A percentile compares a stretch with the other conserved stretches of the same genome.
Conservation (phyloP, 495 filamentous ascomycete species). For the Neurospora sublineolata region DNA sequence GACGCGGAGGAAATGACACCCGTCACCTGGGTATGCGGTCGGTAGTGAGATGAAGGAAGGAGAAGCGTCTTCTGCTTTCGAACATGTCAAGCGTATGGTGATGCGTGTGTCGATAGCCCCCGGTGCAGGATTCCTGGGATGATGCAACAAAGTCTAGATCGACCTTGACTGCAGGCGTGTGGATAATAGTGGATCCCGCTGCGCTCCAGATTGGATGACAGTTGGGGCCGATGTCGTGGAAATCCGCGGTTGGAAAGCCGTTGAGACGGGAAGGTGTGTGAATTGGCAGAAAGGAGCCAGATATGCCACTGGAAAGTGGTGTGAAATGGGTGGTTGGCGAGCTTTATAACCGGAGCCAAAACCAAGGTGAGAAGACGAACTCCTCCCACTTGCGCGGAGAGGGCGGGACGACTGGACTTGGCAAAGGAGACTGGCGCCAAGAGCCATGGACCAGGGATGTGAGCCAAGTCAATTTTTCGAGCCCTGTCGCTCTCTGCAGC, state of each 20-base stretch:
- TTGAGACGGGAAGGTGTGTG: neutral
- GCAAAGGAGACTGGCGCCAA: neutral
- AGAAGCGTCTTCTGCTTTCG: conserved; percentile 36
- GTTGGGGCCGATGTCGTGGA: conserved; percentile 13
- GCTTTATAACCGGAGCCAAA: conserved; percentile 7
- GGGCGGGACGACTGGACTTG: conserved; percentile 8
- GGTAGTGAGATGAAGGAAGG: conserved; percentile 38
- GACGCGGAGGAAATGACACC: conserved; percentile 36
- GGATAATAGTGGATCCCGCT: conserved; percentile 19
- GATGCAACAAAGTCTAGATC: conserved; percentile 21
- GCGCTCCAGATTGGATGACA: conserved; percentile 18
- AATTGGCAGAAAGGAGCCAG: conserved; percentile 16
- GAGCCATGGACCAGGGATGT: neutral
- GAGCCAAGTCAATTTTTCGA: conserved; percentile 3
- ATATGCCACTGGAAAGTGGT: conserved; percentile 9
- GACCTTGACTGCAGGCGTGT: conserved; percentile 20
- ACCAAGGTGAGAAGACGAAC: conserved; percentile 7
- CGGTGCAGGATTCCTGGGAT: conserved; percentile 10
- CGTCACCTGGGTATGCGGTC: conserved; percentile 47
- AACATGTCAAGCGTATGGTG: conserved; percentile 38
- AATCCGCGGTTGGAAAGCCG: conserved; percentile 6
- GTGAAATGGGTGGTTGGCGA: conserved; percentile 9
- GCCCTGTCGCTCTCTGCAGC: conserved; percentile 4
- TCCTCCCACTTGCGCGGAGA: neutral
- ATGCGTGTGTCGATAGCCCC: conserved; percentile 20